A percentile compares a stretch with the other conserved stretches of the same genome.
These are phyloP conservation scores for Rosa rugosa DNA, from an alignment of 306 rosid genomes.

Conservation along the genomic window DNA sequence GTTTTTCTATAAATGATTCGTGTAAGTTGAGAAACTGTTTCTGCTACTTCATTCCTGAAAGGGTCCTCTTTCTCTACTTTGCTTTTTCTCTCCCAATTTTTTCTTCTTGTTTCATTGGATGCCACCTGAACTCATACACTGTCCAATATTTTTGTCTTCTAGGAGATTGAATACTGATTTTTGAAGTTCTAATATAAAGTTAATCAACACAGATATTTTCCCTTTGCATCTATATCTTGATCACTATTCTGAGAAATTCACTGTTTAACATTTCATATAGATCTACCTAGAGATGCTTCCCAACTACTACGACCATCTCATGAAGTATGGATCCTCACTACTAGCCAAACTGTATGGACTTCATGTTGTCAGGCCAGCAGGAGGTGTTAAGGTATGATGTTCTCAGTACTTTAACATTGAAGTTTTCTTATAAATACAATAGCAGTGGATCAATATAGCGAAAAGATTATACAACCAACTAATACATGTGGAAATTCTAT, in stretches of 20 bases:
- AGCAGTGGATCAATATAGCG: not conserved
- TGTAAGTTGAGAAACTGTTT: not conserved
- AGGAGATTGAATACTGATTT: not conserved
- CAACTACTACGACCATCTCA: constrained; percentile 42
- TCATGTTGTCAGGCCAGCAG: constrained; percentile 36
- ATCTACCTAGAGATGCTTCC: constrained; percentile 42
- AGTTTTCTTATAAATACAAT: not conserved
- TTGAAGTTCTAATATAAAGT: not conserved
- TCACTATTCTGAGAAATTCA: constrained; percentile 4
- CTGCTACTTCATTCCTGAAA: not conserved
- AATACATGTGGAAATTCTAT: not conserved
- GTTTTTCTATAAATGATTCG: not conserved
- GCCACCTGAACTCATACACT: not conserved
- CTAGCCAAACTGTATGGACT: constrained; percentile 42
- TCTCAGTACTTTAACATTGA: not conserved
- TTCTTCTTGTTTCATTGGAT: not conserved
- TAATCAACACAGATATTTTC: not conserved
- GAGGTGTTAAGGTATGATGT: constrained; percentile 45
- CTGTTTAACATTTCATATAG: constrained; percentile 20
- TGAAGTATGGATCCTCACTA: constrained; percentile 30
- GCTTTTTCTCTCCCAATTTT: not conserved
- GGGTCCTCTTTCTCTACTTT: not conserved
- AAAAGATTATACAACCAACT: not conserved
- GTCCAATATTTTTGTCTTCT: not conserved
- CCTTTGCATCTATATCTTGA: not conserved